phyloP scores from a whole-genome alignment of 2,329 filamentous ascomycete genomes.

The Setomelanomma holmii region DNA sequence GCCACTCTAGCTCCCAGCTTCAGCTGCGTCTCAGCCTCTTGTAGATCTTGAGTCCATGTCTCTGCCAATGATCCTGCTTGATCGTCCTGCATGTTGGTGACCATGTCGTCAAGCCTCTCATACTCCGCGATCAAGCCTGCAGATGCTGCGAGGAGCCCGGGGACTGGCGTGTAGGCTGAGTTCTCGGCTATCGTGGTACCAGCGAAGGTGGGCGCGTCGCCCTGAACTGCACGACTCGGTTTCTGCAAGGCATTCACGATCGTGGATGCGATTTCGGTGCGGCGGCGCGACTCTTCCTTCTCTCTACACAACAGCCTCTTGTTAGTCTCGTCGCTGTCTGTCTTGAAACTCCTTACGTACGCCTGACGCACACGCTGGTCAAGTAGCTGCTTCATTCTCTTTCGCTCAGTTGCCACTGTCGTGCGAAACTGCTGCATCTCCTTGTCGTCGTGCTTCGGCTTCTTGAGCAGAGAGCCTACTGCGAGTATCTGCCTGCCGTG shows the following conservation, averaged over 20 bases:
- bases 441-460: conserved; percentile 25
- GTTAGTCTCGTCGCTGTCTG: neutral
- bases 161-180: conserved; percentile 15
- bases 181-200: conserved; percentile 25
- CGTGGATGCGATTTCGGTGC: conserved; percentile 26
- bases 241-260: conserved; percentile 26
- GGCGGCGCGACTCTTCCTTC: conserved; percentile 18
- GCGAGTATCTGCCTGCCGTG: conserved; percentile 27
- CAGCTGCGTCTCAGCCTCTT: conserved; percentile 28
- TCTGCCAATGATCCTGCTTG: conserved; percentile 20
- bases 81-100: conserved; percentile 22
- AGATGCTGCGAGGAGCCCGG: conserved; percentile 22
- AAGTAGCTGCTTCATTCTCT: conserved; percentile 22
- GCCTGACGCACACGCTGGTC: conserved; percentile 25
- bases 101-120: conserved; percentile 28
- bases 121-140: conserved; percentile 32
- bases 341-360: conserved; percentile 18
- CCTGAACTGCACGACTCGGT: conserved; percentile 11
- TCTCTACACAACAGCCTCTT: conserved; percentile 18
- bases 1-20: conserved; percentile 38
- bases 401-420: conserved; percentile 25
- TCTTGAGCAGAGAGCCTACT: conserved; percentile 24
- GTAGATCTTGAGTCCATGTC: conserved; percentile 34
- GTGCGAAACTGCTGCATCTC: conserved; percentile 29
- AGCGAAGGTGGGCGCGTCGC: conserved; percentile 9